Evolutionary conservation across 805 yeast genomes (phyloP).

Genomic region (Komagataella phaffii): DNA sequence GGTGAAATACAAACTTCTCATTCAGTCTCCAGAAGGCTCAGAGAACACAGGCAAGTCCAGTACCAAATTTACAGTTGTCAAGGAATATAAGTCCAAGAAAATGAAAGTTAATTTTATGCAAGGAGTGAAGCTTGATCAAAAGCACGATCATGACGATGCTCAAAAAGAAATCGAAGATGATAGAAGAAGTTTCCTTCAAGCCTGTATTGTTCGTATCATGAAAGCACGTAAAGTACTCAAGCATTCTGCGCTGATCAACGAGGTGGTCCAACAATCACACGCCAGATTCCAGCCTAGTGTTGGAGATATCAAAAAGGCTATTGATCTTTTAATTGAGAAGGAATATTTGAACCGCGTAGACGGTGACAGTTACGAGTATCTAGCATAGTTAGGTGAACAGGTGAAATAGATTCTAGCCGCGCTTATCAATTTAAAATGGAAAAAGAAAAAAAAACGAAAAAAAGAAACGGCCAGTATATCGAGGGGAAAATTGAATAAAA

Average conservation of each 20-base stretch:
- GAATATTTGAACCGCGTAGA: constrained; percentile 73
- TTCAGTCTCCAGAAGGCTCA: constrained; percentile 49
- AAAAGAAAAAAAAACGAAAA: not conserved
- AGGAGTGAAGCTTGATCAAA: constrained; percentile 33
- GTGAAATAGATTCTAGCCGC: not conserved
- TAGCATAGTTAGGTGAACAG: constrained; percentile 35
- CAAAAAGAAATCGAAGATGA: constrained; percentile 78
- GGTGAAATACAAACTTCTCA: constrained; percentile 61
- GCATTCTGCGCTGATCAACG: constrained; percentile 74
- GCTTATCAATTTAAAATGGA: not conserved
- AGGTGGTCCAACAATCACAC: constrained; percentile 71
- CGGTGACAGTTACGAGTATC: constrained; percentile 62
- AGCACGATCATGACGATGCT: constrained; percentile 60
- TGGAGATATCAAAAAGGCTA: constrained; percentile 75
- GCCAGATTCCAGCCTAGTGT: constrained; percentile 76
- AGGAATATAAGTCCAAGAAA: constrained; percentile 76
- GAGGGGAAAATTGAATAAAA: not conserved
- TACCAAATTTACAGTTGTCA: constrained; percentile 57
- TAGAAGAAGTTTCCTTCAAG: constrained; percentile 73
- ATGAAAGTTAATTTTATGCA: constrained; percentile 61
- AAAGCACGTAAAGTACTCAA: constrained; percentile 74
- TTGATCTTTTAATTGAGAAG: constrained; percentile 73
- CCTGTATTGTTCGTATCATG: constrained; percentile 94
- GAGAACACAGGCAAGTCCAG: constrained; percentile 36
- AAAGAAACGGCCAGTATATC: not conserved